These are phyloP conservation scores for Candida dendrica DNA, from an alignment of 805 yeast species.

Conservation along the genomic window DNA sequence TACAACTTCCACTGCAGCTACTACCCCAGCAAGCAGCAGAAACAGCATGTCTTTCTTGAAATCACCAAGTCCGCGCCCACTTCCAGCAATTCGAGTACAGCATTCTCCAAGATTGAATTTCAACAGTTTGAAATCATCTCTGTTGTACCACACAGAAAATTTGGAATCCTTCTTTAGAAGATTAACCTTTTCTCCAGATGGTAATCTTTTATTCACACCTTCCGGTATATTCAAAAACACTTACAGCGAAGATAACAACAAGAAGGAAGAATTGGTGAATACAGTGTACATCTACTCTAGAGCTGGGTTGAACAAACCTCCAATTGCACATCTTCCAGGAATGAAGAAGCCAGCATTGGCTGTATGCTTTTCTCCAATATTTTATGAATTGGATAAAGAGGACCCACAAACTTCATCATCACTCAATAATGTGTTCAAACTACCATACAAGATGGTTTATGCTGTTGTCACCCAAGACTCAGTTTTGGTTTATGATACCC, in stretches of 20 bases:
- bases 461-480: slow-evolving; percentile 93
- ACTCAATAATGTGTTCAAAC: slow-evolving; percentile 31
- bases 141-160: slow-evolving; percentile 77
- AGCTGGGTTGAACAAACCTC: slow-evolving; percentile 56
- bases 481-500: slow-evolving; percentile 77
- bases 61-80: slow-evolving; percentile 23
- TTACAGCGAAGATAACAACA: slow-evolving; percentile 11
- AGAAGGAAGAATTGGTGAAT: slow-evolving; percentile 40
- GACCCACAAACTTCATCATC: not conserved
- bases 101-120: slow-evolving; percentile 20
- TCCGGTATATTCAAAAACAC: slow-evolving; percentile 52
- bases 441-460: slow-evolving; percentile 78
- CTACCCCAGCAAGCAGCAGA: not conserved
- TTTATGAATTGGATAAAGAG: slow-evolving; percentile 34
- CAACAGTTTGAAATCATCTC: slow-evolving; percentile 25
- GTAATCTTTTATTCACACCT: slow-evolving; percentile 69
- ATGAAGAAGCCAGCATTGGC: slow-evolving; percentile 80
- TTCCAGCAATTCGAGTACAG: slow-evolving; percentile 37
- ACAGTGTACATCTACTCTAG: slow-evolving; percentile 79
- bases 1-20: not conserved
- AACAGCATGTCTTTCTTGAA: not conserved
- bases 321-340: slow-evolving; percentile 75
- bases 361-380: slow-evolving; percentile 65
- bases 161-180: slow-evolving; percentile 87
- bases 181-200: slow-evolving; percentile 85